Conservation (phyloP, 1,284 basidiomycete species). For the Trichosporon asahii region DNA sequence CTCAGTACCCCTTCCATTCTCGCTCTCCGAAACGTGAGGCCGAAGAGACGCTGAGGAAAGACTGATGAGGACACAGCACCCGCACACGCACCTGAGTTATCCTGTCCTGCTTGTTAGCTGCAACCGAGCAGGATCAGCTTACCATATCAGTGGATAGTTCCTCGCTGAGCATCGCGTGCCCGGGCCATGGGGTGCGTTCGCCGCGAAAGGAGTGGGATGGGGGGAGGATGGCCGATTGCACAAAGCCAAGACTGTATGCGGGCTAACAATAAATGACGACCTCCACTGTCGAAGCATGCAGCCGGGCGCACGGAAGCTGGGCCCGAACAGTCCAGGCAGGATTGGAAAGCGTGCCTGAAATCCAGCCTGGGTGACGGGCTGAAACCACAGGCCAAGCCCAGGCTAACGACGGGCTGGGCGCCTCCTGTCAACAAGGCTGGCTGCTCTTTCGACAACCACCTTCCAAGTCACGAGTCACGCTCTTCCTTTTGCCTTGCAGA, state of each 20-base stretch:
- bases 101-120: conserved; percentile 43
- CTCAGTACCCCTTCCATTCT: too few species aligned
- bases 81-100: conserved; percentile 41
- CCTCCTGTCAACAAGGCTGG: background rate
- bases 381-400: background rate
- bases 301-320: background rate
- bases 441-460: background rate
- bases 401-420: background rate
- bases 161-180: conserved; percentile 48
- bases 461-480: background rate
- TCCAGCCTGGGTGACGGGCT: background rate
- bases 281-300: background rate
- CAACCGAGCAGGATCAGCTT: conserved; percentile 10
- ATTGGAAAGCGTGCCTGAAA: background rate
- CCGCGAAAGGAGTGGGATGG: background rate
- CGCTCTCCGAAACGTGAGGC: too few species aligned
- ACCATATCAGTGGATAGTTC: conserved; percentile 53
- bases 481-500: background rate
- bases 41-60: background rate
- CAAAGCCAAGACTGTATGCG: background rate
- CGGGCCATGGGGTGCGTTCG: conserved; percentile 22
- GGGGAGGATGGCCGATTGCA: background rate
- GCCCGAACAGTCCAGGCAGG: background rate
- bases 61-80: background rate
- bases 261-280: conserved; percentile 7